phyloP scores from a whole-genome alignment of 163 green algal species.

The Chlamydomonas reinhardtii region DNA sequence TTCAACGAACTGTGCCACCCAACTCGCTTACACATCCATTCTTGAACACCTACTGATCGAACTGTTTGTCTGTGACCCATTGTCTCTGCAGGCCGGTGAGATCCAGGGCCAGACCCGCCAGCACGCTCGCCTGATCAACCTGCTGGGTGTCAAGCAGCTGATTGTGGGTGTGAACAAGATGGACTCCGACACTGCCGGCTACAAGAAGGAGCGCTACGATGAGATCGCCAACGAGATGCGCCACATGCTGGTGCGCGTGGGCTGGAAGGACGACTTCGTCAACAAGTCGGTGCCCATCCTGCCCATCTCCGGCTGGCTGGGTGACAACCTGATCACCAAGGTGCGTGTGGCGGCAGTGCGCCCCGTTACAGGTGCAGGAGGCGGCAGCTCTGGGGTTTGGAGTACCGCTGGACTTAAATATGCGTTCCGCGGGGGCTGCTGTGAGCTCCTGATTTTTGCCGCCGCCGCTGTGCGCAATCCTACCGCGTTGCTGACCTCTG shows the following conservation, averaged over 20 bases:
- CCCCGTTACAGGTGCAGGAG: too few species aligned
- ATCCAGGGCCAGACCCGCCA: slow-evolving; percentile 98
- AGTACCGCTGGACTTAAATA: too few species aligned
- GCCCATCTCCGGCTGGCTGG: slow-evolving; percentile 99
- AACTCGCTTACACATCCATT: too few species aligned
- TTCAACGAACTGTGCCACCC: too few species aligned
- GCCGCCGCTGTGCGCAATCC: too few species aligned
- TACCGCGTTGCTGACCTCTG: too few species aligned
- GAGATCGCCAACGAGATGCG: slow-evolving; percentile 99
- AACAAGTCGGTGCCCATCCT: slow-evolving; percentile 94
- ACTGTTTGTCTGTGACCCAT: too few species aligned
- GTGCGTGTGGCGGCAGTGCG: not conserved
- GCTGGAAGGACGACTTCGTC: slow-evolving; percentile 92
- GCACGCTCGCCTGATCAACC: slow-evolving; percentile 98
- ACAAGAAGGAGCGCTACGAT: slow-evolving; percentile 96
- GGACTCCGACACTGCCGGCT: slow-evolving; percentile 95
- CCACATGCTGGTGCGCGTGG: slow-evolving; percentile 88
- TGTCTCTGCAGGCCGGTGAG: slow-evolving; percentile 75
- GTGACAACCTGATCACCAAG: slow-evolving; percentile 99
- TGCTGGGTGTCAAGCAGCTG: slow-evolving; percentile 99
- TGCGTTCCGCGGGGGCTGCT: too few species aligned
- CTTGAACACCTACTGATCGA: too few species aligned
- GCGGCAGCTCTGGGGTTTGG: too few species aligned
- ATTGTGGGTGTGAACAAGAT: slow-evolving; percentile 99
- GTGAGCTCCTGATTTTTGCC: too few species aligned